phyloP scores from a whole-genome alignment of 2,329 filamentous ascomycete genomes.

The Verruconis gallopava region DNA sequence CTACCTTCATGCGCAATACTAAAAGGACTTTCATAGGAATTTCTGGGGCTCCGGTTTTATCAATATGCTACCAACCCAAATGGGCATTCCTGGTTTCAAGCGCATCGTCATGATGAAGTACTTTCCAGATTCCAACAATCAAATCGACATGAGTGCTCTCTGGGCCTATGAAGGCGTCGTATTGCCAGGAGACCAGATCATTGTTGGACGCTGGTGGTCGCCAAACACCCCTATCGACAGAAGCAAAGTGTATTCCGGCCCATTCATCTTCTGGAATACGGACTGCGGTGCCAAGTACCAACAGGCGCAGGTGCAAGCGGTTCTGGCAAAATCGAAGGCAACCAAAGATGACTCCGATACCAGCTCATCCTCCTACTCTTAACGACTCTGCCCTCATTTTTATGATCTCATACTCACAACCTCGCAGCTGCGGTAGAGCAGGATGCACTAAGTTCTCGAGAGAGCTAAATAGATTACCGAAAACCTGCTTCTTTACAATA shows the following conservation, averaged over 20 bases:
- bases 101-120: constrained; percentile 43
- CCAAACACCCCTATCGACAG: constrained; percentile 17
- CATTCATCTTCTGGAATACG: constrained; percentile 29
- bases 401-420: no score
- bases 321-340: no score
- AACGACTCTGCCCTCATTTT: no score
- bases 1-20: constrained; percentile 10
- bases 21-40: constrained; percentile 15
- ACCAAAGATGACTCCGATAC: no score
- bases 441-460: no score
- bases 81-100: constrained; percentile 40
- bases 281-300: background rate
- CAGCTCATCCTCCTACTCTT: no score
- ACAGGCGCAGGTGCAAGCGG: no score
- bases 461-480: no score
- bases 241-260: constrained; percentile 22
- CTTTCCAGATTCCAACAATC: constrained; percentile 21
- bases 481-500: no score
- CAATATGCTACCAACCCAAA: constrained; percentile 35
- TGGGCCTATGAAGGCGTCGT: constrained; percentile 39
- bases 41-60: constrained; percentile 34
- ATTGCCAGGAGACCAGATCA: constrained; percentile 33
- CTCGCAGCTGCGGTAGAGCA: no score
- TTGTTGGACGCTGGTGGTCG: constrained; percentile 36
- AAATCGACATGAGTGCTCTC: constrained; percentile 21